Percentiles rank a stretch among this genome's conserved stretches.
Evolutionary conservation across 2,329 filamentous ascomycete species (phyloP).

Genomic region (Fusarium concolor): DNA sequence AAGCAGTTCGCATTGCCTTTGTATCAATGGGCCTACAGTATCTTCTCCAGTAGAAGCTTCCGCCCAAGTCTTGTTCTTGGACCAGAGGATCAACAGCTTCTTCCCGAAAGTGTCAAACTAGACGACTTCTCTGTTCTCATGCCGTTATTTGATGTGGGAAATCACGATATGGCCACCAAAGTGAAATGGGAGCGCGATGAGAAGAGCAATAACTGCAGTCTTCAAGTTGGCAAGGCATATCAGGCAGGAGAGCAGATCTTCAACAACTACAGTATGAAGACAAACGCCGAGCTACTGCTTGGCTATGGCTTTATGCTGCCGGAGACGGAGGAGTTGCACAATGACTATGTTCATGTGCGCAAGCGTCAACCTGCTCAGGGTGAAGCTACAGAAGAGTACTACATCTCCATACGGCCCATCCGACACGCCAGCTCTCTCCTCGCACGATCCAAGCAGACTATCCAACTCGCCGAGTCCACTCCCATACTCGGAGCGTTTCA

Average conservation of each 20-base stretch:
- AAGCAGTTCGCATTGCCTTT: slow-evolving; percentile 59
- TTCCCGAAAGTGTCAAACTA: slow-evolving; percentile 50
- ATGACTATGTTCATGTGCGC: slow-evolving; percentile 69
- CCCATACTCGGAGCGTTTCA: slow-evolving; percentile 55
- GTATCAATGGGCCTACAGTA: slow-evolving; percentile 73
- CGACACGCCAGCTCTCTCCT: slow-evolving; percentile 61
- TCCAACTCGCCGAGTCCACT: slow-evolving; percentile 46
- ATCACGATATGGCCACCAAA: slow-evolving; percentile 72
- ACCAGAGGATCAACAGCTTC: slow-evolving; percentile 35
- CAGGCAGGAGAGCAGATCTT: slow-evolving; percentile 66
- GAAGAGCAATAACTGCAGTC: slow-evolving; percentile 53
- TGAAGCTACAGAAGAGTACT: slow-evolving; percentile 55
- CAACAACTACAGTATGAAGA: slow-evolving; percentile 81
- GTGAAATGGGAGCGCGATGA: slow-evolving; percentile 69
- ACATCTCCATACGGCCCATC: slow-evolving; percentile 65
- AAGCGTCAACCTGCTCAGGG: slow-evolving; percentile 52
- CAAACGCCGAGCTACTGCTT: slow-evolving; percentile 76
- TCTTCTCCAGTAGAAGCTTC: slow-evolving; percentile 75
- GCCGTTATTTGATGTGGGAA: slow-evolving; percentile 77
- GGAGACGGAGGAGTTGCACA: slow-evolving; percentile 61
- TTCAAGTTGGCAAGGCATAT: slow-evolving; percentile 59
- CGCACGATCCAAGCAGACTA: slow-evolving; percentile 55
- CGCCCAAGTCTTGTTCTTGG: slow-evolving; percentile 68
- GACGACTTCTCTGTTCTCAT: slow-evolving; percentile 76
- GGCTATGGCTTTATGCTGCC: slow-evolving; percentile 72